These are phyloP conservation scores for Phytophthora colocasiae DNA, from an alignment of 352 stramenopile species.

Conservation along the genomic window DNA sequence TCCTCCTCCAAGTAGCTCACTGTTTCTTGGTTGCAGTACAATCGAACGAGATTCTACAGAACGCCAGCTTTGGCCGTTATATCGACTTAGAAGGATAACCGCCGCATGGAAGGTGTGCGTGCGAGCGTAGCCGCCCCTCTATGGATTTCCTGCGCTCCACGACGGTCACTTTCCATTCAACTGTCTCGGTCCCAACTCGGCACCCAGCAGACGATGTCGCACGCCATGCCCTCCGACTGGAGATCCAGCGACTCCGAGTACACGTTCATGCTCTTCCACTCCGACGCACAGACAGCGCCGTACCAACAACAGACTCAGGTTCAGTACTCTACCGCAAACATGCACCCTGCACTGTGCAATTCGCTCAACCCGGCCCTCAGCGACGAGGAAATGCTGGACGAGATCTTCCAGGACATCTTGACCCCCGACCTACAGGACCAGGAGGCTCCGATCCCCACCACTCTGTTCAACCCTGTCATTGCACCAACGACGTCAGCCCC, in stretches of 20 bases:
- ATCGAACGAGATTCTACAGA: conserved; percentile 27
- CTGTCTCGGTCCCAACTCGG: conserved; percentile 23
- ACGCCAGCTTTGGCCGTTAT: conserved; percentile 33
- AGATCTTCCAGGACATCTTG: conserved; percentile 55
- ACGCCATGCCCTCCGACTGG: conserved; percentile 33
- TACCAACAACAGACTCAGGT: conserved; percentile 16
- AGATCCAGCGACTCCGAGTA: conserved; percentile 30
- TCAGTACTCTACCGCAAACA: conserved; percentile 15
- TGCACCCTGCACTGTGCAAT: conserved; percentile 10
- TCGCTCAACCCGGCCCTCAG: conserved; percentile 36
- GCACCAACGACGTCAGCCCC: conserved; percentile 31
- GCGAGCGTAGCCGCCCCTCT: conserved; percentile 2
- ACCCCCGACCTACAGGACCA: conserved; percentile 30
- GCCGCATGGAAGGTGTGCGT: conserved; percentile 26
- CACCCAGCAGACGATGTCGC: conserved; percentile 13
- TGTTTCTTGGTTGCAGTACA: conserved; percentile 8
- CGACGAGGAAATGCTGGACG: conserved; percentile 52
- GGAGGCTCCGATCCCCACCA: conserved; percentile 8
- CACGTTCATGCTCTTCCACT: conserved; percentile 39
- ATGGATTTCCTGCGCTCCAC: not conserved
- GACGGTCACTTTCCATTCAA: conserved; percentile 39
- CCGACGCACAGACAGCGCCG: conserved; percentile 15
- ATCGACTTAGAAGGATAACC: conserved; percentile 9
- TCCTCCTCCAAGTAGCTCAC: not conserved
- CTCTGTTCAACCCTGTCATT: conserved; percentile 25